Conservation (phyloP, 441 rosid genomes). For the Erysimum cheiri region DNA sequence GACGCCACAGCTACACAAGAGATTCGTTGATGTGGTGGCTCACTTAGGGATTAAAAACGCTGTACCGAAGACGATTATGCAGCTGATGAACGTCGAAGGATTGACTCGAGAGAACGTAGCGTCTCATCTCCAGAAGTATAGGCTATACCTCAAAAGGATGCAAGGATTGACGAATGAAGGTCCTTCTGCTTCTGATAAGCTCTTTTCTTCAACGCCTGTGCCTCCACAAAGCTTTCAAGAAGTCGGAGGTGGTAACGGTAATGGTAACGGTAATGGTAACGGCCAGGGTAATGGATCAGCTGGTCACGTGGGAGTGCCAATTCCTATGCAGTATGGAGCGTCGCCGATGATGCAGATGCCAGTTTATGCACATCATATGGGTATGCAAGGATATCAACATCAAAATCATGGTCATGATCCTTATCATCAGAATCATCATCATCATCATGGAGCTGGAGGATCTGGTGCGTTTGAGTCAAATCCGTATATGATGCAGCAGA, state of each 20-base stretch:
- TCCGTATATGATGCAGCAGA: constrained; percentile 66
- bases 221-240: constrained; percentile 70
- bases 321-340: constrained; percentile 53
- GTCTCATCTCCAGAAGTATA: constrained; percentile 90
- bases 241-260: constrained; percentile 39
- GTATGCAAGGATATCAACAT: constrained; percentile 61
- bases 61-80: constrained; percentile 99
- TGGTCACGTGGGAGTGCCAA: constrained; percentile 53
- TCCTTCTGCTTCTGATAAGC: constrained; percentile 72
- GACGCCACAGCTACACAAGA: constrained; percentile 98
- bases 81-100: constrained; percentile 97
- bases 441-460: constrained; percentile 43
- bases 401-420: constrained; percentile 45
- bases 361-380: constrained; percentile 68
- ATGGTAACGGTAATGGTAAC: constrained; percentile 18
- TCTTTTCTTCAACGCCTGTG: constrained; percentile 79
- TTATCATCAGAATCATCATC: constrained; percentile 45
- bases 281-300: constrained; percentile 33
- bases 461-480: constrained; percentile 57
- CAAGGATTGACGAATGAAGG: constrained; percentile 74
- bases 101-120: constrained; percentile 96
- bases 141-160: constrained; percentile 91
- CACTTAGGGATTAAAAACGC: constrained; percentile 93
- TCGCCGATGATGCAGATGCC: constrained; percentile 76
- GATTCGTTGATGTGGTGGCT: constrained; percentile 94